phyloP scores from a whole-genome alignment of 148 eudicot species.

The Euryodendron excelsum region DNA sequence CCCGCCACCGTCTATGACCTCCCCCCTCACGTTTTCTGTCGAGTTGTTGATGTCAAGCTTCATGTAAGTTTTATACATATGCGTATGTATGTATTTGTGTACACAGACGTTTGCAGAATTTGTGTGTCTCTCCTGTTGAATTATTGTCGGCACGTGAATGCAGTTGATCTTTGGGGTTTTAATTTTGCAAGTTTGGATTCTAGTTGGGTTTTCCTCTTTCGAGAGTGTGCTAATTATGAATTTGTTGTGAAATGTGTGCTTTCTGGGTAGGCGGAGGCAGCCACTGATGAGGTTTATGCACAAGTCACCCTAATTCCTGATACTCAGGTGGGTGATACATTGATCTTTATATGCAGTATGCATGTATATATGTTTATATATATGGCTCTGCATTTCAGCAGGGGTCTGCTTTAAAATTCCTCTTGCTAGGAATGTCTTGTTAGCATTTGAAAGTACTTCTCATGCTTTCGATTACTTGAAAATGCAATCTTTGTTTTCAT shows the following conservation, averaged over 20 bases:
- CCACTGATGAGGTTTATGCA: slow-evolving; percentile 91
- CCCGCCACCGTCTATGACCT: slow-evolving; percentile 40
- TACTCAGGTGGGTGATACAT: slow-evolving; percentile 54
- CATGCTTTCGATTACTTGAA: too few relatives aligned
- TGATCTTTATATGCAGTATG: not conserved
- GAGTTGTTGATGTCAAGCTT: slow-evolving; percentile 89
- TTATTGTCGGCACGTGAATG: not conserved
- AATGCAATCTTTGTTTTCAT: too few relatives aligned
- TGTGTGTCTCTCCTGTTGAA: too few relatives aligned
- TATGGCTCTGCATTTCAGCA: not conserved
- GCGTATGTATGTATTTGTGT: not conserved
- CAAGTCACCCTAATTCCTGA: slow-evolving; percentile 85
- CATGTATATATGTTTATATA: not conserved
- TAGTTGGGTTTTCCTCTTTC: not conserved
- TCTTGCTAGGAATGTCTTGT: too few relatives aligned
- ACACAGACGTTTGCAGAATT: not conserved
- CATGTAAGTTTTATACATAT: slow-evolving; percentile 50
- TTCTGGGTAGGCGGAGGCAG: slow-evolving; percentile 64
- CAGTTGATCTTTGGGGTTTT: not conserved
- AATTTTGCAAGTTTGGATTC: slow-evolving; percentile 6
- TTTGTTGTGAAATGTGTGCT: slow-evolving; percentile 5
- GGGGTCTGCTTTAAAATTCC: too few relatives aligned
- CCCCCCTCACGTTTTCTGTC: slow-evolving; percentile 83
- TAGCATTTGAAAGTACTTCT: too few relatives aligned
- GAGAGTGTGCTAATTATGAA: not conserved